Evolutionary conservation across 805 yeast genomes (phyloP), one percentile per base, ranked within the genome.

Genomic region (Candida insectalens): DNA sequence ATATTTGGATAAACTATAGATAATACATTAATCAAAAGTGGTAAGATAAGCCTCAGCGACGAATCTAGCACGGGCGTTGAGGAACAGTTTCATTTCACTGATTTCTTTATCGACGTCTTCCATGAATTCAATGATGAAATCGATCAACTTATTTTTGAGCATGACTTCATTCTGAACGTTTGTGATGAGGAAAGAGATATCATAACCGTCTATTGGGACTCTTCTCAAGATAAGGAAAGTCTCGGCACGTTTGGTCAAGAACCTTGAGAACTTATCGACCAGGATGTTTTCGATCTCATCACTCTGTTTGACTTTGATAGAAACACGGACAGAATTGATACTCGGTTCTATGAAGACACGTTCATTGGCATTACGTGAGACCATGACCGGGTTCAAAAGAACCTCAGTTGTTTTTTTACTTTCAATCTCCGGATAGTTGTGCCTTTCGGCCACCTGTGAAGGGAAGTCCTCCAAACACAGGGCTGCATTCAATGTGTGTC

Each of bases 51-150:
- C 89, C 60, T 92, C 98, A 19, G 98, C 98, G 32, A 87, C 94
- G 41, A 85, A 89, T 66, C 98, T 81, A 10, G 98, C 98, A 54
- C 98, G 75, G 10, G 98, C 96, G 53, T 92, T 92, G 56, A 92
- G 72, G 58, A 89, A 92, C 57, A 92, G 70, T 62, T 92, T 92
- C 94, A 92, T 92, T 57, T 92, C 98, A 59, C 96, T 84, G 52
- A 92, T 92, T 60, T 92, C 98, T 64, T 87, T 89, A 59, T 92
- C 98, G 14, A 92, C 98, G 52, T 88, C 98, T 59, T 92, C 97
- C 97, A 92, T 88, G 58, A 92, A 92, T 63, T 92, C 97, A 46
- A 92, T 85, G 46, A 92, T 88, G 58, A 92, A 92, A 59, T 92
- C 98, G 29, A 92, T 95, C 48, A 92, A 71, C 61, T 92, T 92